Evolutionary conservation across 2,329 filamentous ascomycete species (phyloP), one percentile per base, ranked within the genome.

Genomic region (Beauveria sp.): DNA sequence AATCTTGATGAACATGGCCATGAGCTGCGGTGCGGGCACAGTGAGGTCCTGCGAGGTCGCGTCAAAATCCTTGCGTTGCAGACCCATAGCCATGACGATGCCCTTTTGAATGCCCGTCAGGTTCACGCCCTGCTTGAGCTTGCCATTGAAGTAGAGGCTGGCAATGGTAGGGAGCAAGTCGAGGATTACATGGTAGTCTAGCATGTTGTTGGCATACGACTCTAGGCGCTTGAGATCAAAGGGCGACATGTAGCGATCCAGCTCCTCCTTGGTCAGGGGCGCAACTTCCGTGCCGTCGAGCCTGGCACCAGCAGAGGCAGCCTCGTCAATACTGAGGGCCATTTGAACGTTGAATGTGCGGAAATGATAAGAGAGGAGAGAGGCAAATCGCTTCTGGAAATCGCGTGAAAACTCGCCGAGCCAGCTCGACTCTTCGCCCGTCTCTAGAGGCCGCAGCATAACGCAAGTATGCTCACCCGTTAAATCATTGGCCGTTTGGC

Each of bases 401-500:
- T 99, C 94, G 64, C 89, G 85, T 4, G 93, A 84, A 70, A 96
- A 99, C 2, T 92, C 91, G 18, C 90, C 91, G 0, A 97, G 85
- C 94, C 94, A 97, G 68, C 84, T 85, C 61, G 79, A 80, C 66
- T 96, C 91, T 47, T 86, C 86, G 59, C 79, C 80, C 57, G 75
- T 79, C 62, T 84, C 81, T 7, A 99, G 80, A 2, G 92, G 89
- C 61, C 91, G 86, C 54, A 99, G 82, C 96, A 99, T 99, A 30
- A 99, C 93, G 71, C 92, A 97, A 0, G 94, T 96, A 72, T 99
- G 94, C 75, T 99, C 94, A 60, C 94, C 94, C 0, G 96, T 99
- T 51, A 99, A 81, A 61, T 97, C 94, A 71, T 97, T 99, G 56
- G 94, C 82, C 2, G 96, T 99, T 77, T 99, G 94, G 40, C 94